Conservation (phyloP, 2,329 filamentous ascomycete species). For the Exserohilum turcica region DNA sequence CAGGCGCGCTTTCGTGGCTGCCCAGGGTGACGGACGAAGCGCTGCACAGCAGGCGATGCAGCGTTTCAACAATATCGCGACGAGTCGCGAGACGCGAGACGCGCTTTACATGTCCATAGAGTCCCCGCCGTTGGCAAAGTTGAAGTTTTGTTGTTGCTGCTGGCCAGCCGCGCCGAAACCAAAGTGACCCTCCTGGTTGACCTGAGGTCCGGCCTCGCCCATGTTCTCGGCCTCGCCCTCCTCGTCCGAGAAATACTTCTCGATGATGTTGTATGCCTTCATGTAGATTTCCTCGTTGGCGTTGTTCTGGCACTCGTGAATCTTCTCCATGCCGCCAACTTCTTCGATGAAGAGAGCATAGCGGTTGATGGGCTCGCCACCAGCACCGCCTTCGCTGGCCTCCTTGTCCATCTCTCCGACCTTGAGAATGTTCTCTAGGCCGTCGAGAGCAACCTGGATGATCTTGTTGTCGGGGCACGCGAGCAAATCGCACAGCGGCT, state of each 20-base stretch:
- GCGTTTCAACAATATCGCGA: constrained; percentile 13
- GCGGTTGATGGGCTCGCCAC: constrained; percentile 81
- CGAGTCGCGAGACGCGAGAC: constrained; percentile 1
- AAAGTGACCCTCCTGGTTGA: constrained; percentile 75
- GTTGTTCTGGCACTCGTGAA: constrained; percentile 99
- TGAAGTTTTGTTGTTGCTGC: constrained; percentile 80
- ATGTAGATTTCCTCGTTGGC: constrained; percentile 99
- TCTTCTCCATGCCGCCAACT: constrained; percentile 99
- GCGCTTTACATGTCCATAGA: constrained; percentile 74
- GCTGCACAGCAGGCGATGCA: constrained; percentile 11
- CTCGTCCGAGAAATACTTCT: constrained; percentile 99
- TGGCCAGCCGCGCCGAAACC: constrained; percentile 70
- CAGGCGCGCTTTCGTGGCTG: constrained; percentile 14
- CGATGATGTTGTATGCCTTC: constrained; percentile 99
- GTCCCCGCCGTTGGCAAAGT: constrained; percentile 81
- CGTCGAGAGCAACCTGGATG: constrained; percentile 96
- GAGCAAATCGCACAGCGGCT: constrained; percentile 92
- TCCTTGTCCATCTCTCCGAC: constrained; percentile 99
- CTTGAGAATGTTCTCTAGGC: constrained; percentile 99
- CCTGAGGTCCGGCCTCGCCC: constrained; percentile 76
- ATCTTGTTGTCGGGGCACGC: constrained; percentile 99
- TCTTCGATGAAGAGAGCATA: constrained; percentile 99
- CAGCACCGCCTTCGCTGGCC: constrained; percentile 64
- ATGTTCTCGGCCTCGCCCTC: constrained; percentile 80
- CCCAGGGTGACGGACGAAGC: constrained; percentile 6